Conservation (phyloP, 495 filamentous ascomycete species). For the Eremomyces bilateralis region DNA sequence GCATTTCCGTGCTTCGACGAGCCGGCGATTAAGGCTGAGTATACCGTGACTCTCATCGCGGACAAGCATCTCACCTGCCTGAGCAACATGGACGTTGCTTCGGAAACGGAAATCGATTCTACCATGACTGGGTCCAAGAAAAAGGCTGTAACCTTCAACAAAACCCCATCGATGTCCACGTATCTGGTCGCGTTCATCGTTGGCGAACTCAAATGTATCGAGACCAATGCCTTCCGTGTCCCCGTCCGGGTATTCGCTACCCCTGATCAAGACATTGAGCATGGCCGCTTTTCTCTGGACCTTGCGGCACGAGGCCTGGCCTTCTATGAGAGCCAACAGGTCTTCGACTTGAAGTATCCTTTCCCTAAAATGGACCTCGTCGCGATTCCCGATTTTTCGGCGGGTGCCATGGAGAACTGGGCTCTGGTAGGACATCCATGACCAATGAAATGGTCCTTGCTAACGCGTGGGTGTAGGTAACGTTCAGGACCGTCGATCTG, state of each 20-base stretch:
- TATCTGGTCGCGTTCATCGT: constrained; percentile 59
- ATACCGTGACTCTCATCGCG: constrained; percentile 51
- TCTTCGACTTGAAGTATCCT: constrained; percentile 49
- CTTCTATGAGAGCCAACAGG: constrained; percentile 59
- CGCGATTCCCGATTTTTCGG: constrained; percentile 82
- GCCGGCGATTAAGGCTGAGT: constrained; percentile 50
- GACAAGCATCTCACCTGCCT: constrained; percentile 53
- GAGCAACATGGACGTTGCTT: constrained; percentile 61
- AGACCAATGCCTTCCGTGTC: constrained; percentile 51
- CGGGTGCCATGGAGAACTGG: constrained; percentile 99
- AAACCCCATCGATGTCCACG: constrained; percentile 54
- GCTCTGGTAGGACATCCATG: too few relatives aligned
- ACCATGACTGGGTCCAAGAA: constrained; percentile 29
- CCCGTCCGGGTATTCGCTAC: constrained; percentile 51
- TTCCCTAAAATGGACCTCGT: constrained; percentile 92
- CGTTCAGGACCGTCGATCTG: constrained; percentile 80
- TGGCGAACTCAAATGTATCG: constrained; percentile 54
- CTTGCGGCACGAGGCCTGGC: constrained; percentile 43
- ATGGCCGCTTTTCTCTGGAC: constrained; percentile 46
- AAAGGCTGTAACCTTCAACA: constrained; percentile 55
- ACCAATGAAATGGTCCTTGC: too few relatives aligned
- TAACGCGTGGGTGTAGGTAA: too few relatives aligned
- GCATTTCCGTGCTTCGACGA: constrained; percentile 67
- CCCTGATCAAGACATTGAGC: constrained; percentile 38
- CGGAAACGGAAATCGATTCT: constrained; percentile 37